Evolutionary conservation across 495 filamentous ascomycete genomes (phyloP).

Genomic region (Penicillium odoratum): DNA sequence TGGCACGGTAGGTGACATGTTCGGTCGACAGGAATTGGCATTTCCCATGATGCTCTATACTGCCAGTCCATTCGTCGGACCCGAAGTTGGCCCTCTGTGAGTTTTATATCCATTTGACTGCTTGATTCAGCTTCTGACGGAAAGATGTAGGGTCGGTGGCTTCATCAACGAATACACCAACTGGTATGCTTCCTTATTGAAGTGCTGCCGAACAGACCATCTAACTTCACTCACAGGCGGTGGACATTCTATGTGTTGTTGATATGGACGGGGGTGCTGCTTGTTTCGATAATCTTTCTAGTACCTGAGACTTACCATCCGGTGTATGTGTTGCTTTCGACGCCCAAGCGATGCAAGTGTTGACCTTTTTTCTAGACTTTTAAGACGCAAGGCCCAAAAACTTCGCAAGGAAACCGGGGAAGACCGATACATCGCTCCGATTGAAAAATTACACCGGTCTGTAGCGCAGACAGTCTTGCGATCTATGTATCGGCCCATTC

Average conservation of each 20-base stretch:
- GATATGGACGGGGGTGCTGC: conserved; percentile 71
- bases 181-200: conserved; percentile 51
- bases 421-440: conserved; percentile 71
- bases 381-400: conserved; percentile 70
- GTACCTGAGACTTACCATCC: conserved; percentile 93
- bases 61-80: conserved; percentile 71
- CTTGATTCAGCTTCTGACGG: conserved; percentile 1
- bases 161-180: conserved; percentile 75
- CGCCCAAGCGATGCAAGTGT: conserved; percentile 17
- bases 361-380: conserved; percentile 48
- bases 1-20: conserved; percentile 89
- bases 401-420: conserved; percentile 78
- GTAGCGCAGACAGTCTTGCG: conserved; percentile 67
- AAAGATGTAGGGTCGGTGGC: conserved; percentile 47
- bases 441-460: conserved; percentile 74
- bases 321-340: conserved; percentile 39
- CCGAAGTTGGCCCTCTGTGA: conserved; percentile 45
- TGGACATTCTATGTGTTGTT: conserved; percentile 90
- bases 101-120: conserved; percentile 47
- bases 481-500: conserved; percentile 76
- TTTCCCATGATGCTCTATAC: conserved; percentile 83
- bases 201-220: not conserved
- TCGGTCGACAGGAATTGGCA: conserved; percentile 70
- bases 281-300: conserved; percentile 63
- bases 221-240: conserved; percentile 42